Evolutionary conservation across 495 filamentous ascomycete species (phyloP).

Genomic region (Talaromyces ruber): DNA sequence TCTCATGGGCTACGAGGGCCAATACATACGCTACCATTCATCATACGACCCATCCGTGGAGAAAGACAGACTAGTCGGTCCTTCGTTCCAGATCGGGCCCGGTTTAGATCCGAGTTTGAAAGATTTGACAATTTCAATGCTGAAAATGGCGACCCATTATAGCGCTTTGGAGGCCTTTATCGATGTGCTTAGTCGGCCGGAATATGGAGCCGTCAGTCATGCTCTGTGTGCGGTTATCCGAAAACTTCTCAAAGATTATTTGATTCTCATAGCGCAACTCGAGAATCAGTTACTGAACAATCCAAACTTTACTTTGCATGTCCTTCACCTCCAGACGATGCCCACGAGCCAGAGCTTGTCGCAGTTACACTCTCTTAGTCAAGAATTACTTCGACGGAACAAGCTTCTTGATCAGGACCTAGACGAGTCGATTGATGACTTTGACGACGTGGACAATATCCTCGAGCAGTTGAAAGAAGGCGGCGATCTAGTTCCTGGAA

Average conservation of each 20-base stretch:
- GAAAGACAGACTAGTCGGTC: conserved; percentile 76
- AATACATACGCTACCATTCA: conserved; percentile 81
- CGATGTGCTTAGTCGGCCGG: conserved; percentile 84
- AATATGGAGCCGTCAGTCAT: conserved; percentile 94
- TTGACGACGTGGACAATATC: conserved; percentile 80
- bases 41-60: conserved; percentile 76
- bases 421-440: conserved; percentile 74
- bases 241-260: conserved; percentile 84
- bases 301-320: conserved; percentile 78
- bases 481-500: conserved; percentile 64
- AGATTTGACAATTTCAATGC: conserved; percentile 77
- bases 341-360: conserved; percentile 82
- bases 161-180: conserved; percentile 85
- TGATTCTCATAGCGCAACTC: conserved; percentile 84
- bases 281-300: conserved; percentile 87
- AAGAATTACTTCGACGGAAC: conserved; percentile 82
- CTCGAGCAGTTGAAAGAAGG: conserved; percentile 73
- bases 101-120: conserved; percentile 87
- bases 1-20: conserved; percentile 98
- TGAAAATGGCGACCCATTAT: conserved; percentile 95
- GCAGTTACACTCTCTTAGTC: conserved; percentile 77
- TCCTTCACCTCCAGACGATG: conserved; percentile 84
- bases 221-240: conserved; percentile 89
- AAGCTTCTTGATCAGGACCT: conserved; percentile 78
- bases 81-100: conserved; percentile 66